phyloP scores from a whole-genome alignment of 306 rosid species.

The Inga oerstediana region DNA sequence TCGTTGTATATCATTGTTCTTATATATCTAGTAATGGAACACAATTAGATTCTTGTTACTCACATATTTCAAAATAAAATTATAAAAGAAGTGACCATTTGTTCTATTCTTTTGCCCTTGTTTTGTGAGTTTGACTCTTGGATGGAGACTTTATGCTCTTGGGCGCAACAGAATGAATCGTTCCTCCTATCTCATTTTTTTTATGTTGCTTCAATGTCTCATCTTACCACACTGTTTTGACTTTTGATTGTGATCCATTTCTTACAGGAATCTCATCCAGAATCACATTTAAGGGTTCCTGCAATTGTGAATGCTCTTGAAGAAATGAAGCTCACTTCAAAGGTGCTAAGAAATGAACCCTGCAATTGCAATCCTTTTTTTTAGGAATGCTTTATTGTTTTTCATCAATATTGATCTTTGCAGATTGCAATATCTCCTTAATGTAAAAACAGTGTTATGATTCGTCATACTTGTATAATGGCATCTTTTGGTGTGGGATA shows the following conservation, averaged over 20 bases:
- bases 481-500: background rate
- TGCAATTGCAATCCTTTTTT: background rate
- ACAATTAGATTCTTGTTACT: background rate
- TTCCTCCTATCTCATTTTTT: background rate
- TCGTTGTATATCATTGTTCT: background rate
- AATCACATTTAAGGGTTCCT: slow-evolving; percentile 92
- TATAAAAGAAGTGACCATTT: background rate
- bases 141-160: background rate
- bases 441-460: slow-evolving; percentile 19
- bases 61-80: background rate
- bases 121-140: slow-evolving; percentile 1
- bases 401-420: slow-evolving; percentile 6
- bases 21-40: background rate
- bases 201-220: slow-evolving; percentile 30
- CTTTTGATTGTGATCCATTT: slow-evolving; percentile 26
- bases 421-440: slow-evolving; percentile 14
- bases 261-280: slow-evolving; percentile 94
- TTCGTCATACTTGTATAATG: slow-evolving; percentile 14
- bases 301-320: slow-evolving; percentile 69
- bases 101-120: background rate
- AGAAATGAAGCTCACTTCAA: slow-evolving; percentile 70
- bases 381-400: background rate
- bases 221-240: background rate
- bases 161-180: background rate
- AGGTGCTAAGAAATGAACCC: slow-evolving; percentile 49